Conservation (phyloP, 352 stramenopile genomes). For the Globisporangium spinosum region DNA sequence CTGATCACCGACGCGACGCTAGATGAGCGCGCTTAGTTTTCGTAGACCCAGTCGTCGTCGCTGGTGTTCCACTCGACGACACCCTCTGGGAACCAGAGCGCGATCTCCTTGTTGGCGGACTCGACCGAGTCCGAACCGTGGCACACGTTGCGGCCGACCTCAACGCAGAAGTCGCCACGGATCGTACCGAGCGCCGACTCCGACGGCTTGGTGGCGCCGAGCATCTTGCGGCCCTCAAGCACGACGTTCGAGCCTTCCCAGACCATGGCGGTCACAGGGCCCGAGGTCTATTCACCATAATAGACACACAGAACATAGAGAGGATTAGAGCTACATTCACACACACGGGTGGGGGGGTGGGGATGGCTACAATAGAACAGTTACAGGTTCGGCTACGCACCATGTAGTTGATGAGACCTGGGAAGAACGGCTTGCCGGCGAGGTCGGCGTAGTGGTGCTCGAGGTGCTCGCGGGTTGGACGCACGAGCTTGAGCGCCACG, state of each 20-base stretch:
- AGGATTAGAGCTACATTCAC: not conserved
- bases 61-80: conserved; percentile 78
- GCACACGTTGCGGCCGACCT: conserved; percentile 94
- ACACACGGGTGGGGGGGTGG: not conserved
- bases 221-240: conserved; percentile 93
- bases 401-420: conserved; percentile 96
- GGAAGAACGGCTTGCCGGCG: conserved; percentile 93
- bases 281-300: conserved; percentile 46
- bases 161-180: conserved; percentile 95
- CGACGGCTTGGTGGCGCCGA: conserved; percentile 96
- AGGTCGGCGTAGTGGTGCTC: conserved; percentile 92
- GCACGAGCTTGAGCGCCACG: conserved; percentile 93
- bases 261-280: conserved; percentile 92
- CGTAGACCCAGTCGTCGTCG: conserved; percentile 95
- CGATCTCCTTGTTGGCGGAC: conserved; percentile 97
- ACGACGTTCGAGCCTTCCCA: conserved; percentile 95
- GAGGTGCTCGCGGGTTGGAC: conserved; percentile 75
- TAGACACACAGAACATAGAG: not conserved
- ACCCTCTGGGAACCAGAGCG: conserved; percentile 91
- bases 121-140: conserved; percentile 97
- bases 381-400: conserved; percentile 13
- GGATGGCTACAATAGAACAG: not conserved
- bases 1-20: not conserved
- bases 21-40: conserved; percentile 61
- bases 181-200: conserved; percentile 96